These are phyloP conservation scores for Penstemon eatonii DNA, from an alignment of 257 asterid species.

Conservation along the genomic window DNA sequence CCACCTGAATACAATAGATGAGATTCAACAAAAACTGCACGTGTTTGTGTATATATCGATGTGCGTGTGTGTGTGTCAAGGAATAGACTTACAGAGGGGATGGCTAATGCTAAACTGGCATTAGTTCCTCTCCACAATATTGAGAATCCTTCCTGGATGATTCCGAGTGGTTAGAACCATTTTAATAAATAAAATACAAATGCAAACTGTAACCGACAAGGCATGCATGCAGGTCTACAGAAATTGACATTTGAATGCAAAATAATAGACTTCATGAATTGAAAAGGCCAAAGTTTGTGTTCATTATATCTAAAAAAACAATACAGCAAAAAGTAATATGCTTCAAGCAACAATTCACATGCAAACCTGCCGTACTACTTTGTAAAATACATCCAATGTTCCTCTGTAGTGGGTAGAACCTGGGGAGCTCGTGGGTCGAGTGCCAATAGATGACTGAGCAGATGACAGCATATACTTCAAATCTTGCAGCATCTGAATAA, in stretches of 20 bases:
- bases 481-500: slow-evolving; percentile 53
- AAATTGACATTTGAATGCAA: not conserved
- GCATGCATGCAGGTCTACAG: slow-evolving; percentile 2
- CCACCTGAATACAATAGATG: slow-evolving; percentile 54
- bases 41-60: not conserved
- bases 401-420: slow-evolving; percentile 68
- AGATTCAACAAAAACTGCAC: not conserved
- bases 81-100: slow-evolving; percentile 74
- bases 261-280: not conserved
- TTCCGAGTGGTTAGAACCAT: slow-evolving; percentile 26
- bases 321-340: not conserved
- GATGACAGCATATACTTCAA: slow-evolving; percentile 39
- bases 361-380: slow-evolving; percentile 73
- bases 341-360: slow-evolving; percentile 31
- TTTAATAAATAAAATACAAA: slow-evolving; percentile 2
- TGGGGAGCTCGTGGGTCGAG: slow-evolving; percentile 47
- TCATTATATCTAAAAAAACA: not conserved
- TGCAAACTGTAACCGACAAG: not conserved
- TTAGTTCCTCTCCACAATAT: slow-evolving; percentile 94
- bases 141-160: slow-evolving; percentile 76
- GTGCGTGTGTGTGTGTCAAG: slow-evolving; percentile 2
- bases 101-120: slow-evolving; percentile 88
- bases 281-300: not conserved
- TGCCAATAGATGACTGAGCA: slow-evolving; percentile 35
- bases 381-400: slow-evolving; percentile 70